Evolutionary conservation across 2,329 filamentous ascomycete genomes (phyloP).

Genomic region (Xylaria sp.): DNA sequence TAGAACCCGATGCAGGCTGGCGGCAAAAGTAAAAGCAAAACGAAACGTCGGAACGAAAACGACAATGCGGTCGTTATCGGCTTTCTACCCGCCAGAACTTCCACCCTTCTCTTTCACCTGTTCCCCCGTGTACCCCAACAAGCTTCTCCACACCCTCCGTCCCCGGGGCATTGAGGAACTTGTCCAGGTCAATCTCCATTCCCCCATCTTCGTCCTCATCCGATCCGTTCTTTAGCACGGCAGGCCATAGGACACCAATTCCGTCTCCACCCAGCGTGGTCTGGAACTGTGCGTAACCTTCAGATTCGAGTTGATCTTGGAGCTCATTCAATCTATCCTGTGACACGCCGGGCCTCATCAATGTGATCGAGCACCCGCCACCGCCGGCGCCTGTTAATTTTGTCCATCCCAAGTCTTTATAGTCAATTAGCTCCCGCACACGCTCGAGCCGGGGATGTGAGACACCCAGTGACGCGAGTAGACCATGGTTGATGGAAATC

Average conservation of each 20-base stretch:
- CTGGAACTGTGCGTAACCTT: slow-evolving; percentile 86
- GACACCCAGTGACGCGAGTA: slow-evolving; percentile 90
- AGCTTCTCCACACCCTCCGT: slow-evolving; percentile 86
- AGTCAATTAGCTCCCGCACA: slow-evolving; percentile 89
- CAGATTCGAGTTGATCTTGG: slow-evolving; percentile 70
- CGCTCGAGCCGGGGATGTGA: slow-evolving; percentile 94
- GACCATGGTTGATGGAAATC: slow-evolving; percentile 92
- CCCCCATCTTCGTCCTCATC: slow-evolving; percentile 81
- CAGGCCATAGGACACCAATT: slow-evolving; percentile 93
- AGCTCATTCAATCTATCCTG: slow-evolving; percentile 68
- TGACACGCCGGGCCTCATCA: slow-evolving; percentile 76
- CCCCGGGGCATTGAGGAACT: slow-evolving; percentile 82
- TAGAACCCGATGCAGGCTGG: slow-evolving; percentile 3
- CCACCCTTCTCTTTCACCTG: slow-evolving; percentile 80
- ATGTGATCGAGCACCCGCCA: slow-evolving; percentile 93
- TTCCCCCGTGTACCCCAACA: slow-evolving; percentile 79
- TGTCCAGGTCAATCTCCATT: slow-evolving; percentile 91
- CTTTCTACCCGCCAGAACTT: slow-evolving; percentile 82
- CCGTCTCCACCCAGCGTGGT: slow-evolving; percentile 93
- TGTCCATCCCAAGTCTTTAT: slow-evolving; percentile 92
- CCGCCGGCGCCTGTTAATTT: slow-evolving; percentile 97
- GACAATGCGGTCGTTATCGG: slow-evolving; percentile 41
- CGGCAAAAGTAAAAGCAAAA: slow-evolving; percentile 17
- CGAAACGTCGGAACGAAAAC: slow-evolving; percentile 8
- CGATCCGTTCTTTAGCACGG: slow-evolving; percentile 85